phyloP scores from a whole-genome alignment of 345 rosid genomes.

The Excoecaria agallocha region DNA sequence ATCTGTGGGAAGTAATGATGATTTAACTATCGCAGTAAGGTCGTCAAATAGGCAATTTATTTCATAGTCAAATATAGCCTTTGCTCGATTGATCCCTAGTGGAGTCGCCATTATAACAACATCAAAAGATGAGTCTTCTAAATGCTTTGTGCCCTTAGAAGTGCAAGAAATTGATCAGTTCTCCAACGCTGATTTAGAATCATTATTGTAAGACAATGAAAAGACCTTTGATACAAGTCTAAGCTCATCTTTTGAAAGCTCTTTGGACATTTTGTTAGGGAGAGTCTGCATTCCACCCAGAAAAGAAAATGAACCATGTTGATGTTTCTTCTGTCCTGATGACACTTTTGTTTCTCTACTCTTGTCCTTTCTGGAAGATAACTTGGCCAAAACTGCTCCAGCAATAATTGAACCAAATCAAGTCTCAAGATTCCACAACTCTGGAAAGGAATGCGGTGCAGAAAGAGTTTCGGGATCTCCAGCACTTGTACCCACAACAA shows the following conservation, averaged over 20 bases:
- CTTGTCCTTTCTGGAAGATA: constrained; percentile 50
- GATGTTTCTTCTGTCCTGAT: constrained; percentile 41
- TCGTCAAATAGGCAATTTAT: too few relatives aligned
- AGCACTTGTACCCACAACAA: constrained; percentile 91
- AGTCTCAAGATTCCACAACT: constrained; percentile 79
- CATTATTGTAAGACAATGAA: constrained; percentile 52
- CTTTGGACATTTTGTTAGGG: too few relatives aligned
- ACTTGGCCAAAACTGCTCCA: constrained; percentile 61
- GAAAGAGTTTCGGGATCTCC: constrained; percentile 87
- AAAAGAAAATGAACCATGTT: constrained; percentile 75
- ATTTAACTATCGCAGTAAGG: too few relatives aligned
- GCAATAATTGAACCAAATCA: constrained; percentile 78
- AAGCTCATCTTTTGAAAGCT: too few relatives aligned
- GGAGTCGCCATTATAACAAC: constrained; percentile 94
- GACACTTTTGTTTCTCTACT: constrained; percentile 27
- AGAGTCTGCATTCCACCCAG: too few relatives aligned
- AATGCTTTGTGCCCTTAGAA: constrained; percentile 44
- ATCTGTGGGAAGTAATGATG: too few relatives aligned
- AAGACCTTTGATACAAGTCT: too few relatives aligned
- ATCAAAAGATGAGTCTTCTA: constrained; percentile 51
- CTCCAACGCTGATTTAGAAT: constrained; percentile 41
- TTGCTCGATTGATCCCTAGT: too few relatives aligned
- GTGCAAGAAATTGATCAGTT: constrained; percentile 70
- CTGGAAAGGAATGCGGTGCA: constrained; percentile 83
- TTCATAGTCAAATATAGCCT: too few relatives aligned